Conservation (phyloP, 805 yeast genomes). For the Kazachstania taianensis region DNA sequence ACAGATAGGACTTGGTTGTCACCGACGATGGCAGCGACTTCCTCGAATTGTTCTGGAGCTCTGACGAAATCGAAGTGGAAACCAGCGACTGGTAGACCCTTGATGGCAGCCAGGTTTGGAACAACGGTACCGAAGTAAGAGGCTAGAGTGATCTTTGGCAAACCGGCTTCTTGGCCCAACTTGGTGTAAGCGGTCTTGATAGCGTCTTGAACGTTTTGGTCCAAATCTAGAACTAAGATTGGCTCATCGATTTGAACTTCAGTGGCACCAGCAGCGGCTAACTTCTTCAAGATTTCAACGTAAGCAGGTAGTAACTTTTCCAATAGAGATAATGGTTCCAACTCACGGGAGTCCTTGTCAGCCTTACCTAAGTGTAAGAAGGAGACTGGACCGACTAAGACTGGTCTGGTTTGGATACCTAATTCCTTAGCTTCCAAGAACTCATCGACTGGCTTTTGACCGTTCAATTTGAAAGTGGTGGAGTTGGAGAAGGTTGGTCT, state of each 20-base stretch:
- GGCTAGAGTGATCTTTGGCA: slow-evolving; percentile 76
- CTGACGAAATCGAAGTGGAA: slow-evolving; percentile 95
- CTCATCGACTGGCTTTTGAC: slow-evolving; percentile 94
- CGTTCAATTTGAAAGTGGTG: slow-evolving; percentile 91
- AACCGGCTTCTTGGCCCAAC: slow-evolving; percentile 50
- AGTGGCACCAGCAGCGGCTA: slow-evolving; percentile 90
- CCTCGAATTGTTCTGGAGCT: slow-evolving; percentile 91
- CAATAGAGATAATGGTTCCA: slow-evolving; percentile 84
- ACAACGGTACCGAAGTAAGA: slow-evolving; percentile 97
- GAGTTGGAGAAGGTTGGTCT: slow-evolving; percentile 97
- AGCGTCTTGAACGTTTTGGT: slow-evolving; percentile 72
- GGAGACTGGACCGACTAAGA: slow-evolving; percentile 91
- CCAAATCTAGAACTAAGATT: slow-evolving; percentile 85
- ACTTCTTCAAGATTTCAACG: slow-evolving; percentile 77
- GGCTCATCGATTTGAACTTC: slow-evolving; percentile 98
- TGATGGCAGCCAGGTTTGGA: slow-evolving; percentile 87
- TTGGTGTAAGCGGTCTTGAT: slow-evolving; percentile 79
- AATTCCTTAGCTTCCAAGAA: slow-evolving; percentile 94
- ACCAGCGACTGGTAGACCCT: slow-evolving; percentile 86
- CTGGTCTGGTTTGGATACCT: slow-evolving; percentile 97
- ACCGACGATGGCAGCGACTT: slow-evolving; percentile 56
- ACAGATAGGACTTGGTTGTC: slow-evolving; percentile 77
- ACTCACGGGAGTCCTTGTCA: slow-evolving; percentile 92
- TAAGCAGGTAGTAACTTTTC: slow-evolving; percentile 89
- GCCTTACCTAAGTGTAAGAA: slow-evolving; percentile 94